These are phyloP conservation scores for Saccharomyces jurei DNA, from an alignment of 805 yeast genomes.

Conservation along the genomic window DNA sequence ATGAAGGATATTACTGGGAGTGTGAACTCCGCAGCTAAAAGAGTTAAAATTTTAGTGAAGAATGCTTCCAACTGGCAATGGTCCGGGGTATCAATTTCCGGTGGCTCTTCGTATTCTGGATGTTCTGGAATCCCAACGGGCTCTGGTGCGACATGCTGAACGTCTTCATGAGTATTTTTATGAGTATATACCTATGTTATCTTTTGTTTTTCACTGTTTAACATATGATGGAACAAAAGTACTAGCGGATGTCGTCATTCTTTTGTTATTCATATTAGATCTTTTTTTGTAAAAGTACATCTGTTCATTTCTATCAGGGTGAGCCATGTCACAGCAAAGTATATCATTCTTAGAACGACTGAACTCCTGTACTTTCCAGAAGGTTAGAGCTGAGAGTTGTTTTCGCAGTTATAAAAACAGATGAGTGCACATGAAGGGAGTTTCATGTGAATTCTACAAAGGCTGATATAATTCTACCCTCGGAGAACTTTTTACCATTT, in stretches of 20 bases:
- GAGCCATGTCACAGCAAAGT: too few relatives aligned
- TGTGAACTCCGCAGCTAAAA: constrained; percentile 7
- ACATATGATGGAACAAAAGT: too few relatives aligned
- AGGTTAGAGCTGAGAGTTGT: too few relatives aligned
- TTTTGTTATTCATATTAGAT: too few relatives aligned
- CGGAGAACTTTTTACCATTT: constrained; percentile 29
- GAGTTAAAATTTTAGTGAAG: constrained; percentile 8
- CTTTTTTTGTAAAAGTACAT: too few relatives aligned
- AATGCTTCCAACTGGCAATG: constrained; percentile 11
- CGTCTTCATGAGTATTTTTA: background rate
- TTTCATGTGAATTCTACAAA: constrained; percentile 25
- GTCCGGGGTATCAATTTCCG: constrained; percentile 5
- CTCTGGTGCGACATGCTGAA: constrained; percentile 10
- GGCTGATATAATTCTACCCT: constrained; percentile 29
- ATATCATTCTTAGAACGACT: too few relatives aligned
- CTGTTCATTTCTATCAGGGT: too few relatives aligned
- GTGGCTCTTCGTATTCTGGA: constrained; percentile 5
- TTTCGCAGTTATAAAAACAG: too few relatives aligned
- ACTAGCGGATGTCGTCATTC: too few relatives aligned
- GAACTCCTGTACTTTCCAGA: too few relatives aligned
- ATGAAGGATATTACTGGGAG: constrained; percentile 8
- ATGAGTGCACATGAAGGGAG: constrained; percentile 19
- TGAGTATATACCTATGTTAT: too few relatives aligned
- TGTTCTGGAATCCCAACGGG: constrained; percentile 14
- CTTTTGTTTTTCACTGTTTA: background rate